Evolutionary conservation across 257 asterid species (phyloP), one percentile per base, ranked within the genome.

Genomic region (Gentiana macrophylla): DNA sequence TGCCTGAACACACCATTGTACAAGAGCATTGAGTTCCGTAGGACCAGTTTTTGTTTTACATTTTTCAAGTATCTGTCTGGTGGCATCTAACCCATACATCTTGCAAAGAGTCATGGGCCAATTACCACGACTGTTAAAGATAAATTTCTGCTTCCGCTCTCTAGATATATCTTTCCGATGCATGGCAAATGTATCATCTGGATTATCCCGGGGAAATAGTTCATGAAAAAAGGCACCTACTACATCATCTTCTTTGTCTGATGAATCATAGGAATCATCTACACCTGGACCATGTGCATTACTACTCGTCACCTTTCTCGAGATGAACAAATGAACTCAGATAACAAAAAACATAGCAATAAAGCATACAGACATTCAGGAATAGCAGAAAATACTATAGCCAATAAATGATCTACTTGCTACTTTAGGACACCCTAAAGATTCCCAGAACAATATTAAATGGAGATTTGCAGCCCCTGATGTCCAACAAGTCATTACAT

Each of bases 71-170:
- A 90, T 53, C 43, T 56, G 62, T 54, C 79, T 66, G 35, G 87
- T 59, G 59, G 69, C 46, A 55, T 77, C 83, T 53, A 89, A 33
- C 55, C 94, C 94, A 62, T 84, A 68, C 73, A 55, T 82, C 55
- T 52, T 34, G 70, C 91, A 79, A 74, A 60, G 65, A 11, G 57
- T 53, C 56, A 79, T 74, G 72, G 82, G 53, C 65, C 51, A 56
- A 35, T 61, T 64, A 62, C 77, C 76, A 47, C 77, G 83, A 63
- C 32, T 56, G 62, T 65, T 77, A 50, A 58, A 79, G 56, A 72
- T 67, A 73, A 68, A 79, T 64, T 70, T 86, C 53, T 71, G 75
- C 79, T 82, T 90, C 79, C 72, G 82, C 57, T 72, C 81, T 65
- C 84, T 76, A 55, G 84, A 54, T 24, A 70, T 32, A 36, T 76